Evolutionary conservation across 495 filamentous ascomycete species (phyloP), one percentile per base, ranked within the genome.

Genomic region (Aspergillus kassunensis): DNA sequence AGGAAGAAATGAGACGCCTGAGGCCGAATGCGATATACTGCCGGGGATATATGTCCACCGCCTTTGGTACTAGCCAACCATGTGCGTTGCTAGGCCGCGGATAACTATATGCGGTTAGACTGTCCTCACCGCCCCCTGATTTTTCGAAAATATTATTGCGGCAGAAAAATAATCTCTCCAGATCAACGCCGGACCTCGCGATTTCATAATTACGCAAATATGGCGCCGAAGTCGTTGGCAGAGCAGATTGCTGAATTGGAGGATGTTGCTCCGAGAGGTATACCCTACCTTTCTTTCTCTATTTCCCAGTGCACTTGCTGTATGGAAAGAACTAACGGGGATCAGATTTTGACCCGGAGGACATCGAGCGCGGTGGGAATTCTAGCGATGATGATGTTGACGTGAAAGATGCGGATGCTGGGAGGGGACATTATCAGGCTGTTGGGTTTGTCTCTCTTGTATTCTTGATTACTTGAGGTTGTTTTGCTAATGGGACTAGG

Each of bases 311-410:
- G 25, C 9, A 24, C n/a, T n/a, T n/a, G n/a, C n/a, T n/a, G n/a
- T n/a, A n/a, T n/a, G n/a, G n/a, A n/a, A n/a, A n/a, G n/a, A 20
- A 35, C 19, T n/a, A 12, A 24, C 24, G 27, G 40, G 44, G 45
- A 16, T 60, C n/a, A 96, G 92, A 98, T 64, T 87, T 88, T 61
- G 92, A 98, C 64, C 90, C 90, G 1, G 92, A 97, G 73, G 84
- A 86, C 58, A 78, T 85, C 43, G 81, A 78, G 15, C 75, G 66
- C 27, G 73, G 70, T 9, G 76, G 62, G 11, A 65, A 70, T 42
- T 73, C 74, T 19, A 84, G 78, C 56, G 80, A 77, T 24, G 80
- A 79, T 16, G 83, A 83, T 13, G 66, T 56, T 34, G 51, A 29
- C 6, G 62, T 55, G 15, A 64, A 51, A 31, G 68, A 83, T 57